Base-by-base conservation (phyloP, 768 basidiomycete genomes). In the Lactarius hatsudake region DNA sequence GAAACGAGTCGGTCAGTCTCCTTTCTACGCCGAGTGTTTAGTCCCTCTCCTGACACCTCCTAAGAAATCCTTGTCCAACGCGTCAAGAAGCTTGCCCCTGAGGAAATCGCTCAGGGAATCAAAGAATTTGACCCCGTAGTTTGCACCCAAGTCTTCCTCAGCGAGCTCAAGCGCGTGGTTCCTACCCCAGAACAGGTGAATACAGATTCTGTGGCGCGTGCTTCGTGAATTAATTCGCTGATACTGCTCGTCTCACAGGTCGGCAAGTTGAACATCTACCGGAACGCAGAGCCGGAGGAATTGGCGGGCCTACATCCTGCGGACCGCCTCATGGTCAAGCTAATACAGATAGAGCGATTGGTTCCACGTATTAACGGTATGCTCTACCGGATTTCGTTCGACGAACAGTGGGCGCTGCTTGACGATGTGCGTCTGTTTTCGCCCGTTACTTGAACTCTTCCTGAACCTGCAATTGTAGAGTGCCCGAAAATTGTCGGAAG, bases 301-400 rank as follows among this genome's bases (percentile, higher is more conserved):
- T 85, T 99, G 15, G 88, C 87, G 51, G 86, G 85, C 36, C 81
- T 99, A n/a, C 96, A 98, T 77, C 88, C 91, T 23, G 91, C 97
- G 20, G 97, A 99, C 78, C 87, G 97, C 38, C 84, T 99, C 57
- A 95, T 99, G 93, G 94, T 99, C 30, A 91, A 96, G 69, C 82
- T 98, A 43, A 97, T 98, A 72, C 94, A 97, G 76, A 95, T 98
- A 32, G 87, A 96, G 53, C 89, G 94, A 42, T 81, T 99, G 12
- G 84, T 83, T 12, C 91, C 93, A 56, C 87, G 97, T 12, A 89
- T 98, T 67, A 88, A 96, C 73, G 89, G 93, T n/a, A 98, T 99
- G 97, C 81, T 97, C 40, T 98, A 95, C 75, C 90, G 89, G 73
- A 86, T 87, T 66, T 86, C 86, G 53, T 98, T 97, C 73, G 90